Percentiles rank a stretch among this genome's conserved stretches.
Evolutionary conservation across 257 asterid genomes (phyloP).

Genomic region (Nemophila menziesii): DNA sequence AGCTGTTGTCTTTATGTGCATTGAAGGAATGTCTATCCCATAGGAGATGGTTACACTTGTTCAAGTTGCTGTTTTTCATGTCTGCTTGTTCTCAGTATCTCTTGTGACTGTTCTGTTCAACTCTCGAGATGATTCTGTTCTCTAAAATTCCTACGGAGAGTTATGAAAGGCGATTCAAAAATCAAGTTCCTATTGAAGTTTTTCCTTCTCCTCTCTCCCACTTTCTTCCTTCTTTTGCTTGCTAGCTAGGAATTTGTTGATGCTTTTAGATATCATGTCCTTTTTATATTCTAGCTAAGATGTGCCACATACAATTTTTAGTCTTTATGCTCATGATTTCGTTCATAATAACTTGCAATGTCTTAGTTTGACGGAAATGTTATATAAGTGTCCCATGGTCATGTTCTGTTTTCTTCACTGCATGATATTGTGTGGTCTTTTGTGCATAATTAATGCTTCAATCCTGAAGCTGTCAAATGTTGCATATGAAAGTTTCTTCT

Average conservation of each 20-base stretch:
- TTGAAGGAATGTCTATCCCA: slow-evolving; percentile 22
- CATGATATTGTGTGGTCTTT: too few relatives aligned
- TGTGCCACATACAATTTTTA: too few relatives aligned
- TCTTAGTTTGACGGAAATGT: too few relatives aligned
- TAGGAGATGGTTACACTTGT: slow-evolving; percentile 9
- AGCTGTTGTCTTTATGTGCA: slow-evolving; percentile 25
- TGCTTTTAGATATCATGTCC: too few relatives aligned
- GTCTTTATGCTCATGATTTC: not conserved
- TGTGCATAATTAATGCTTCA: too few relatives aligned
- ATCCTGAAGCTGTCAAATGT: too few relatives aligned
- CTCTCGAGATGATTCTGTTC: not conserved
- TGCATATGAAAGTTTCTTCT: too few relatives aligned
- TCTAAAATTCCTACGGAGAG: not conserved
- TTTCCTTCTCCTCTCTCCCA: too few relatives aligned
- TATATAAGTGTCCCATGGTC: not conserved
- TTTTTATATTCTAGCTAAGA: too few relatives aligned
- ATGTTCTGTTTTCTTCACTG: too few relatives aligned
- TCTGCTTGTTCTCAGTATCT: slow-evolving; percentile 6
- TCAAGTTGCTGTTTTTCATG: slow-evolving; percentile 6
- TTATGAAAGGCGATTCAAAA: not conserved
- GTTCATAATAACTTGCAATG: too few relatives aligned
- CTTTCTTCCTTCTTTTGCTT: too few relatives aligned
- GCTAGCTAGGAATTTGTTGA: not conserved
- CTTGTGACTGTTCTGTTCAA: slow-evolving; percentile 6
- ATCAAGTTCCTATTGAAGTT: not conserved